Evolutionary conservation across 2,329 filamentous ascomycete species (phyloP), one percentile per base, ranked within the genome.

Genomic region (Colletotrichum sp.): DNA sequence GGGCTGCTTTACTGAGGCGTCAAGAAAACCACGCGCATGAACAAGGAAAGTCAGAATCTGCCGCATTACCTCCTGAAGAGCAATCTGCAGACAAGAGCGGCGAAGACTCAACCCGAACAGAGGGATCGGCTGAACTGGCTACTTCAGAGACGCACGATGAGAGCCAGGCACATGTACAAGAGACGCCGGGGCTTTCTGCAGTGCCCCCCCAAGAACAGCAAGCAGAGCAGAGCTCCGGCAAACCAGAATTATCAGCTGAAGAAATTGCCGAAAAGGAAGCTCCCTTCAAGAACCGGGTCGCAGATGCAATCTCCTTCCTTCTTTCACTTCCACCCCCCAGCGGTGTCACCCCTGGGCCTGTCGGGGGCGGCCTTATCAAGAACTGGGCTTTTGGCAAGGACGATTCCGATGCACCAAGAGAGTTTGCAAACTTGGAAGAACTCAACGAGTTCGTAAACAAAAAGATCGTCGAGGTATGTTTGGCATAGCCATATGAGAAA

Each of bases 401-500:
- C 27, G 56, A 60, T 30, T 60, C 25, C 8, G 16, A 30, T n/a
- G 56, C 56, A 30, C 56, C 56, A 6, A 60, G 27, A 30, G 56
- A 60, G 56, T 60, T 60, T 30, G 27, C 56, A 18, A 32, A 9
- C 56, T 28, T 60, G 27, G 16, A 60, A 18, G 56, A 60, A 16
- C 56, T 60, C 16, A 28, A 60, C 8, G 27, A 30, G 2, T 60
- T 60, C 5, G 28, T 60, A 10, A 60, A 60, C 25, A 30, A 7
- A 7, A 60, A 60, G 5, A 60, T 60, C 7, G 18, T 25, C 6
- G 18, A 60, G 56, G 56, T 60, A 60, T 58, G 43, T 48, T 0
- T 6, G 1, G 13, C 52, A 25, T 18, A 15, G 0, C 0, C 0
- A 6, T n/a, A 28, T n/a, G 8, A 10, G 7, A 28, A 0, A 27